phyloP scores from a whole-genome alignment of 2,329 filamentous ascomycete species.

The Aspergillus tanneri region DNA sequence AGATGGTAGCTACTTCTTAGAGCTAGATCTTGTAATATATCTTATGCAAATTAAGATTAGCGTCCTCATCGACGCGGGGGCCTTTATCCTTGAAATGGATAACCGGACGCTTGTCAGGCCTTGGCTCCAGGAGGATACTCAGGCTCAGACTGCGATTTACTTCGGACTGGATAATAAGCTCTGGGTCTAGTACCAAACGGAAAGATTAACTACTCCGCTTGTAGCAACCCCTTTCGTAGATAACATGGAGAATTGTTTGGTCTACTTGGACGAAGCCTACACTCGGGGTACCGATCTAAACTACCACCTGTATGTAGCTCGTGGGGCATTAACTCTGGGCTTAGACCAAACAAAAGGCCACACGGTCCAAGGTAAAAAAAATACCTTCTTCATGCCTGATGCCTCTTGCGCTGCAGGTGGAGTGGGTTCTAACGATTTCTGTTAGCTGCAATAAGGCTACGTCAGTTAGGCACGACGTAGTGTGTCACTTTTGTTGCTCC shows the following conservation, averaged over 20 bases:
- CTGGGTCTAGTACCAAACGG: constrained; percentile 45
- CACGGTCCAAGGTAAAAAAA: constrained; percentile 59
- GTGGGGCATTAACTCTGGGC: constrained; percentile 57
- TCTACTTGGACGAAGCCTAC: constrained; percentile 63
- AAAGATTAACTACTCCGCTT: constrained; percentile 45
- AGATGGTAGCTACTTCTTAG: constrained; percentile 43
- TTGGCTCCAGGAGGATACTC: constrained; percentile 53
- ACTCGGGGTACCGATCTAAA: constrained; percentile 62
- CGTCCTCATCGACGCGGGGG: constrained; percentile 64
- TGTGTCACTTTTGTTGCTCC: constrained; percentile 56
- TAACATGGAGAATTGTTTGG: constrained; percentile 52
- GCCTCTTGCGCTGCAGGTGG: too few relatives aligned
- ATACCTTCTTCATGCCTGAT: too few relatives aligned
- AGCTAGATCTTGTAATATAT: constrained; percentile 46
- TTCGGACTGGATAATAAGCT: constrained; percentile 52
- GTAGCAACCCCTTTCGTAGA: constrained; percentile 57
- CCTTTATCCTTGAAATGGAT: constrained; percentile 62
- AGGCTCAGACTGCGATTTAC: constrained; percentile 53
- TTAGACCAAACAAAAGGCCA: constrained; percentile 61
- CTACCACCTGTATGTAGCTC: constrained; percentile 49
- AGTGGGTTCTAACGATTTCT: background rate
- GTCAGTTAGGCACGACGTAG: constrained; percentile 59
- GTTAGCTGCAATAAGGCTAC: constrained; percentile 63
- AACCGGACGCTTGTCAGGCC: constrained; percentile 51
- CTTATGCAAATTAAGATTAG: constrained; percentile 44